A percentile compares a stretch with the other conserved stretches of the same genome.
phyloP scores from a whole-genome alignment of 2,329 filamentous ascomycete genomes.

The Botrytis byssoidea region DNA sequence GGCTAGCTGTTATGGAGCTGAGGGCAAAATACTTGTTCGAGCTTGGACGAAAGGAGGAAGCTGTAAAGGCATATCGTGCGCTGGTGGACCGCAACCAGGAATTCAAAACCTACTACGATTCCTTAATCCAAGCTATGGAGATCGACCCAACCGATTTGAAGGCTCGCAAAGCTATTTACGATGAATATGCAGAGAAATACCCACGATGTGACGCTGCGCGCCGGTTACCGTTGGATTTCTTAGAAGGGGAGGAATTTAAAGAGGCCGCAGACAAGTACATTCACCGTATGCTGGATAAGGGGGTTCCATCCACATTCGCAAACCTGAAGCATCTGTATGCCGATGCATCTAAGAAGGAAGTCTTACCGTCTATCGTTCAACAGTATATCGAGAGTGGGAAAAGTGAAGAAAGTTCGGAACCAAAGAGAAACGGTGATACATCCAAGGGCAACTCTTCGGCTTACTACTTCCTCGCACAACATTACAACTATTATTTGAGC shows the following conservation, averaged over 20 bases:
- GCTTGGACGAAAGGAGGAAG: slow-evolving; percentile 75
- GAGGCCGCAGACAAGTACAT: slow-evolving; percentile 77
- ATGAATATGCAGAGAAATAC: slow-evolving; percentile 76
- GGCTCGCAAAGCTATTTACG: slow-evolving; percentile 71
- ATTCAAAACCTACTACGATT: slow-evolving; percentile 81
- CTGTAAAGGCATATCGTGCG: slow-evolving; percentile 74
- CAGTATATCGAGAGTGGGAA: slow-evolving; percentile 67
- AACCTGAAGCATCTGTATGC: slow-evolving; percentile 93
- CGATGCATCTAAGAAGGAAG: slow-evolving; percentile 73
- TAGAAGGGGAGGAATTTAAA: slow-evolving; percentile 78
- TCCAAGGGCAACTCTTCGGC: slow-evolving; percentile 71
- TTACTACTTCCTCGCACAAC: slow-evolving; percentile 91
- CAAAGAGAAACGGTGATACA: slow-evolving; percentile 46
- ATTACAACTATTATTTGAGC: slow-evolving; percentile 90
- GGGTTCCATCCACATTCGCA: slow-evolving; percentile 92
- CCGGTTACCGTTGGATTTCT: slow-evolving; percentile 84
- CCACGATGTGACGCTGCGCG: slow-evolving; percentile 81
- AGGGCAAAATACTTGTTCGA: slow-evolving; percentile 80
- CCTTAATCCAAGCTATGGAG: slow-evolving; percentile 66
- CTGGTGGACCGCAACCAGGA: slow-evolving; percentile 87
- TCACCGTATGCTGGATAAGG: slow-evolving; percentile 81
- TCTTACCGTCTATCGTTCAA: slow-evolving; percentile 72
- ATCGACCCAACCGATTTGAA: slow-evolving; percentile 60
- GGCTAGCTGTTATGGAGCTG: slow-evolving; percentile 79
- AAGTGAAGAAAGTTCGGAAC: slow-evolving; percentile 45